phyloP scores from a whole-genome alignment of 257 asterid genomes.

The Solanum dulcamara region DNA sequence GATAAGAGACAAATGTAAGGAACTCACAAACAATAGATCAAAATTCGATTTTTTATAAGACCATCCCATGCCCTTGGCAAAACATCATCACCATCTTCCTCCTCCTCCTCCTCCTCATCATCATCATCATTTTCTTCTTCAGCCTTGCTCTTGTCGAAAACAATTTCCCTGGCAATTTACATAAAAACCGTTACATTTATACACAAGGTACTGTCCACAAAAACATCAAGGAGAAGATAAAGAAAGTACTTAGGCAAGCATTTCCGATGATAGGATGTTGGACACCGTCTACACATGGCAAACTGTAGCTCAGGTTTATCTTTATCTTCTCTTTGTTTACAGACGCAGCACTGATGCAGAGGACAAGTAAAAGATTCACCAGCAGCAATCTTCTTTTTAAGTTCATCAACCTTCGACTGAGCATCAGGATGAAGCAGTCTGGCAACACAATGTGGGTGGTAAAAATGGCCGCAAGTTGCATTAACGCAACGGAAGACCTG shows the following conservation, averaged over 20 bases:
- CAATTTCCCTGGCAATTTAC: slow-evolving; percentile 39
- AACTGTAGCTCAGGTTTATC: slow-evolving; percentile 40
- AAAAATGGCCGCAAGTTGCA: slow-evolving; percentile 87
- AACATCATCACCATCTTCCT: slow-evolving; percentile 11
- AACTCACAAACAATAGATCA: slow-evolving; percentile 87
- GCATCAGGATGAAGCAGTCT: slow-evolving; percentile 44
- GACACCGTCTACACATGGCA: slow-evolving; percentile 97
- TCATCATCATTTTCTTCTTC: background rate
- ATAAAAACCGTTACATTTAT: background rate
- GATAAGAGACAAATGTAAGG: background rate
- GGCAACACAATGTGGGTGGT: slow-evolving; percentile 82
- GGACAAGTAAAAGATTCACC: slow-evolving; percentile 86
- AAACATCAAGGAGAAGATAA: background rate
- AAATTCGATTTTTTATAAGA: slow-evolving; percentile 55
- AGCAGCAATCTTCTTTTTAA: slow-evolving; percentile 37
- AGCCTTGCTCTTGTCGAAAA: slow-evolving; percentile 11
- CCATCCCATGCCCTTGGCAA: slow-evolving; percentile 80
- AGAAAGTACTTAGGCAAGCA: slow-evolving; percentile 75
- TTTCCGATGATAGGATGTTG: slow-evolving; percentile 82
- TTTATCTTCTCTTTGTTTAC: slow-evolving; percentile 62
- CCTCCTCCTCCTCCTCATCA: background rate
- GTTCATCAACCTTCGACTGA: slow-evolving; percentile 39
- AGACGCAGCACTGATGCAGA: slow-evolving; percentile 54
- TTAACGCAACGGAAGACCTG: slow-evolving; percentile 86
- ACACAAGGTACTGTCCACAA: background rate